Percentiles rank a stretch among this genome's conserved stretches.
These are phyloP conservation scores for Dinochytrium kinnereticum DNA, from an alignment of 371 early-diverging fungal genomes.

Conservation along the genomic window DNA sequence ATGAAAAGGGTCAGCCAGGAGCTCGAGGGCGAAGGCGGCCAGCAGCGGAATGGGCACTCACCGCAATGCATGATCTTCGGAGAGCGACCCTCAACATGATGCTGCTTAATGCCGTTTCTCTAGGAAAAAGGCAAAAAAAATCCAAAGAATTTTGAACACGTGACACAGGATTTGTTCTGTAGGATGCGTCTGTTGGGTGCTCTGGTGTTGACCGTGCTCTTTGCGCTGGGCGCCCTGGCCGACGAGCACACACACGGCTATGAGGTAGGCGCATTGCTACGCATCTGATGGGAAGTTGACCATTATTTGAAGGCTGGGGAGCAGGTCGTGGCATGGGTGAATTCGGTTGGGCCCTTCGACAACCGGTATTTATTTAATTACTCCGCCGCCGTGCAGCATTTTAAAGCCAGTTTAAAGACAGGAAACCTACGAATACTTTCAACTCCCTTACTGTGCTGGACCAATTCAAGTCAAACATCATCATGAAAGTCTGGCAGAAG, in stretches of 20 bases:
- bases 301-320: constrained; percentile 30
- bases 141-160: no score
- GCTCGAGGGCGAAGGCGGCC: not conserved
- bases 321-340: constrained; percentile 55
- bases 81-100: not conserved
- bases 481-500: constrained; percentile 84
- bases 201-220: no score
- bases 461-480: constrained; percentile 60
- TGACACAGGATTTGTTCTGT: no score
- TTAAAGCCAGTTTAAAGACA: constrained; percentile 53
- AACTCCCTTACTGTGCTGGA: constrained; percentile 78
- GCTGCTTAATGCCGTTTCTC: not conserved
- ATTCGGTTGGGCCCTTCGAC: constrained; percentile 70
- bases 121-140: constrained; percentile 1
- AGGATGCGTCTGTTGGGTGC: no score
- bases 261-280: constrained; percentile 6
- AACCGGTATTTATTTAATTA: constrained; percentile 45
- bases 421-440: constrained; percentile 80
- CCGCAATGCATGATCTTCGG: not conserved
- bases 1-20: not conserved
- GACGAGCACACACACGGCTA: constrained; percentile 30
- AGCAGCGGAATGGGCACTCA: not conserved
- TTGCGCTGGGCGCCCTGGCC: not conserved
- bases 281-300: not conserved
- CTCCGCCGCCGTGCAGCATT: no score